A percentile compares a stretch with the other conserved stretches of the same genome.
Conservation (phyloP, 2,329 filamentous ascomycete species). For the Sordariomycetes sp. region DNA sequence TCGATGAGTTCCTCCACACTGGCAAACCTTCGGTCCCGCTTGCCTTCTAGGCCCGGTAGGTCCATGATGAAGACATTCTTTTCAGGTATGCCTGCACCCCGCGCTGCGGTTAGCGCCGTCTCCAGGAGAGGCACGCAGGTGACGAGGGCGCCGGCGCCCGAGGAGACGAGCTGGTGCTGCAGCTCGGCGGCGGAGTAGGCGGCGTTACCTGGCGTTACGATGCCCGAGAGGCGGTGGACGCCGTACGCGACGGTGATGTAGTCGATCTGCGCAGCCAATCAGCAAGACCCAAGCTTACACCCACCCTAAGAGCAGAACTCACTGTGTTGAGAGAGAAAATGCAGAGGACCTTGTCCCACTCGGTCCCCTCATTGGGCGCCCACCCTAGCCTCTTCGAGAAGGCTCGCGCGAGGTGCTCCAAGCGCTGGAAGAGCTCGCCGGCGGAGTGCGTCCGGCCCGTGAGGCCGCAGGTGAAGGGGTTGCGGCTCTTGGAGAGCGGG, state of each 20-base stretch:
- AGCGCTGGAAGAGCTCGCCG: slow-evolving; percentile 51
- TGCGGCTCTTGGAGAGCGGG: slow-evolving; percentile 49
- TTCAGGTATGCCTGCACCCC: slow-evolving; percentile 47
- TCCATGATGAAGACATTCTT: slow-evolving; percentile 56
- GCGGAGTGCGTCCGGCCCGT: slow-evolving; percentile 57
- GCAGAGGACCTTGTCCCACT: slow-evolving; percentile 68
- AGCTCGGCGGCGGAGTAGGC: slow-evolving; percentile 57
- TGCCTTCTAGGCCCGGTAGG: slow-evolving; percentile 36
- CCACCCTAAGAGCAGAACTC: slow-evolving; percentile 6
- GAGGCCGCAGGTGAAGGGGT: slow-evolving; percentile 69
- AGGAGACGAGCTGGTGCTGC: slow-evolving; percentile 54
- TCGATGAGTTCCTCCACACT: slow-evolving; percentile 52
- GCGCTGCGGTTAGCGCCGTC: slow-evolving; percentile 50
- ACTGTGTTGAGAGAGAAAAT: slow-evolving; percentile 63
- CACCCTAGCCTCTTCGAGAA: slow-evolving; percentile 59
- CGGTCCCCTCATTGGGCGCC: slow-evolving; percentile 55
- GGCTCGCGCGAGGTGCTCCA: slow-evolving; percentile 57
- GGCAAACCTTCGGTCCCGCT: slow-evolving; percentile 35
- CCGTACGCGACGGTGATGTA: slow-evolving; percentile 64
- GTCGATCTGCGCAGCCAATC: slow-evolving; percentile 45
- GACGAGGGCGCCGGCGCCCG: slow-evolving; percentile 55
- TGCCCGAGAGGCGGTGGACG: slow-evolving; percentile 56
- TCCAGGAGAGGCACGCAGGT: slow-evolving; percentile 56
- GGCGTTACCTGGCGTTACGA: slow-evolving; percentile 60
- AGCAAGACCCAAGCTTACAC: neutral